phyloP scores from a whole-genome alignment of 306 rosid genomes.

The Dicorynia guianensis region DNA sequence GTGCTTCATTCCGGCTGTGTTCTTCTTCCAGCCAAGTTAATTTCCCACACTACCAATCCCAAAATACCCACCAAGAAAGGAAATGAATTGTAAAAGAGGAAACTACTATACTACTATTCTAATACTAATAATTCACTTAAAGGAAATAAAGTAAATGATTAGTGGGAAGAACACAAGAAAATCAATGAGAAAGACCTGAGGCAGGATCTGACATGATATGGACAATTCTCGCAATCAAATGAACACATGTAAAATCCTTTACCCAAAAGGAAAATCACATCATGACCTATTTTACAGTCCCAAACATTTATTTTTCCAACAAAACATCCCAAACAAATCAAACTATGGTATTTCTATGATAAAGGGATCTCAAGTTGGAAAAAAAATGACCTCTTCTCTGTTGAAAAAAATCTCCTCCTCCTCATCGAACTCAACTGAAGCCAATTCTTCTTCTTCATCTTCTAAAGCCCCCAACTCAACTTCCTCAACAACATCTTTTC shows the following conservation, averaged over 20 bases:
- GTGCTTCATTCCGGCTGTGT: too few relatives aligned
- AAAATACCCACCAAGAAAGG: too few relatives aligned
- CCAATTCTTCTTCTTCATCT: constrained; percentile 54
- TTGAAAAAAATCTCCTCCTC: constrained; percentile 79
- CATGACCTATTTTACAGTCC: neutral
- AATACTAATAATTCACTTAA: too few relatives aligned
- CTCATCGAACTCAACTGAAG: constrained; percentile 62
- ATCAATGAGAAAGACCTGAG: neutral
- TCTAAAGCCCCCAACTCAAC: constrained; percentile 93
- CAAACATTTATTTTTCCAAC: neutral
- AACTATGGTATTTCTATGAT: constrained; percentile 3
- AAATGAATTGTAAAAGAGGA: too few relatives aligned
- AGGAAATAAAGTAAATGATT: too few relatives aligned
- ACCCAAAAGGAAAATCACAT: constrained; percentile 12
- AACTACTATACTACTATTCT: too few relatives aligned
- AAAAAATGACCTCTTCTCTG: constrained; percentile 66
- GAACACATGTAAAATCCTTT: neutral
- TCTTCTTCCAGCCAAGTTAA: too few relatives aligned
- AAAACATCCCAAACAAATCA: neutral
- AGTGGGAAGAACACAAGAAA: too few relatives aligned
- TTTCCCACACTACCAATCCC: too few relatives aligned
- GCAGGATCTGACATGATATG: constrained; percentile 6
- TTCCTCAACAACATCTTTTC: constrained; percentile 76
- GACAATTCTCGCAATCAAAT: neutral
- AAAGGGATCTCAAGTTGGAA: neutral